These are phyloP conservation scores for Ustilago bromivora DNA, from an alignment of 1,284 basidiomycete genomes.

Conservation along the genomic window DNA sequence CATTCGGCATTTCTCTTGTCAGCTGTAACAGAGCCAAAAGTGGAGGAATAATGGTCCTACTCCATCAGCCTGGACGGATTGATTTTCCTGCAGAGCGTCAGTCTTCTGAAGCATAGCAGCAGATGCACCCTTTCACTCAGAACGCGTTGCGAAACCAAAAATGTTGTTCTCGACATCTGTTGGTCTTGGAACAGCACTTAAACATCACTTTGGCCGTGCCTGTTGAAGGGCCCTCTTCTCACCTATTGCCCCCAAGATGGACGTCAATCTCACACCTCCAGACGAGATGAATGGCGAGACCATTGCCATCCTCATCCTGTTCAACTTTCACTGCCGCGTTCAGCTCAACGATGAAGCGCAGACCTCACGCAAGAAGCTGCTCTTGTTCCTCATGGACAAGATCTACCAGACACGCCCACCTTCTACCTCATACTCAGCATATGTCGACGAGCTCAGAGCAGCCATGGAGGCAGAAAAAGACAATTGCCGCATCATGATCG, in stretches of 20 bases:
- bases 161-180: conserved; percentile 17
- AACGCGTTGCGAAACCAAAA: not conserved
- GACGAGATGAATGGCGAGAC: conserved; percentile 48
- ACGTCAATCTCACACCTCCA: conserved; percentile 19
- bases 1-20: not conserved
- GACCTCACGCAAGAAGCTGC: conserved; percentile 30
- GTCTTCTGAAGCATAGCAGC: not conserved
- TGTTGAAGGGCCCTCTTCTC: not conserved
- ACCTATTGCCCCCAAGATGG: conserved; percentile 17
- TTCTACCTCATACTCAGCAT: conserved; percentile 20
- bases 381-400: conserved; percentile 49
- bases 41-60: conserved; percentile 18
- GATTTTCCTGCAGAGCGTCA: not conserved
- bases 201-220: not conserved
- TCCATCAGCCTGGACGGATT: not conserved
- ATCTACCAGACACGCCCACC: conserved; percentile 38
- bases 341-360: conserved; percentile 43
- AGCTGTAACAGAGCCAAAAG: conserved; percentile 2
- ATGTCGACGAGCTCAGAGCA: conserved; percentile 21
- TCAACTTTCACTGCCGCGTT: conserved; percentile 51
- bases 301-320: conserved; percentile 49
- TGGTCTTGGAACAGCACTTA: not conserved
- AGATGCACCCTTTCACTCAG: not conserved
- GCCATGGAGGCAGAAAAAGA: conserved; percentile 26
- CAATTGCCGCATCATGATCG: conserved; percentile 33